Evolutionary conservation across 768 basidiomycete genomes (phyloP), one percentile per base, ranked within the genome.

Genomic region (Pulveroboletus sp.): DNA sequence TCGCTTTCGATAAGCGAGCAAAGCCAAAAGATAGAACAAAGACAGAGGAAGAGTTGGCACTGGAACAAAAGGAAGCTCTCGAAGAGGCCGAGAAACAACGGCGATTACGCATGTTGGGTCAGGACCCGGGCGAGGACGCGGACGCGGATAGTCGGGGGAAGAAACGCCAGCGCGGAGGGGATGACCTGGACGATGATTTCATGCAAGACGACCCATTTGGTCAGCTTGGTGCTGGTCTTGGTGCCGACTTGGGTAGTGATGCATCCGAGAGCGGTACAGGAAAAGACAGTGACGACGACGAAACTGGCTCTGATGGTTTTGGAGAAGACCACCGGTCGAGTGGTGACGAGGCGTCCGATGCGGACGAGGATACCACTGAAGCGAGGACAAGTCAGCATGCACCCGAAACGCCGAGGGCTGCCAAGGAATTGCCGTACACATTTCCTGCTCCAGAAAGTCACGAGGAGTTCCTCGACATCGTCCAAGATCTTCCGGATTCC

Each of bases 11-110:
- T 50, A 83, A 89, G 58, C 81, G 97, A 1, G 89, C 97, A 3
- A 90, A 94, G 54, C 89, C 97, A 1, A 97, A 92, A 63, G 90
- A 99, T 65, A 73, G 97, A 47, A 94, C 91, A 24, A 97, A 97
- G 72, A 97, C 94, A 0, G 95, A 97, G 59, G 93, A 97, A 59
- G 97, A 99, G 61, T 60, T 93, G 24, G 94, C 94, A 5, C 50
- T 87, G 51, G 93, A 95, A 52, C 90, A 88, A 61, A 94, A 91
- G 59, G 88, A 90, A 56, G 76, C 80, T 5, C 68, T 99, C 45
- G 89, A 94, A 69, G 86, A 84, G 66, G 90, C 90, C 1, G 97
- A 99, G 70, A 75, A 78, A 58, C 78, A 75, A 55, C 76, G 97
- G 24, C 66, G 85, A 40, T 73, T 82, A 58, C 81, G 97, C 20